Percentiles rank a stretch among this genome's conserved stretches.
These are phyloP conservation scores for Alopecurus myosuroides DNA, from an alignment of 176 grass and related monocot genomes.

Conservation along the genomic window DNA sequence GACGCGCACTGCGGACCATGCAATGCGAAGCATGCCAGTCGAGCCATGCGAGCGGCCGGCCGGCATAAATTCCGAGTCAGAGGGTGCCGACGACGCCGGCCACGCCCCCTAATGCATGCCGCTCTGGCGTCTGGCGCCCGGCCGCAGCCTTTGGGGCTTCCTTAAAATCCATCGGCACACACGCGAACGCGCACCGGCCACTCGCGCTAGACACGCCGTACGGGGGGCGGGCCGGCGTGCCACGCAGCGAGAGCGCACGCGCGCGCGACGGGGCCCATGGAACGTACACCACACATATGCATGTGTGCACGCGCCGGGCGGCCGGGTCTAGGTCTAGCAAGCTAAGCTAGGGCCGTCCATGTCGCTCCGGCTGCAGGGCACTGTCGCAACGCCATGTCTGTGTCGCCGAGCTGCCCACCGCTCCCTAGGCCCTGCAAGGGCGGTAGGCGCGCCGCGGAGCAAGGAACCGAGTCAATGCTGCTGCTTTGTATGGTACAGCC, in stretches of 20 bases:
- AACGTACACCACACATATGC: not conserved
- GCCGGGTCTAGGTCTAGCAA: constrained; percentile 1
- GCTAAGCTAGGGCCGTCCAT: not conserved
- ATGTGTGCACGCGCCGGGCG: constrained; percentile 28
- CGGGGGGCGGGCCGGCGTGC: not conserved
- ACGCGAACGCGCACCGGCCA: not conserved
- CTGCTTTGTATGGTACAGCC: not conserved
- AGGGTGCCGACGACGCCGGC: not conserved
- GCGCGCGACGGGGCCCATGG: constrained; percentile 12
- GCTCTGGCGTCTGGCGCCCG: not conserved
- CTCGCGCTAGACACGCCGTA: not conserved
- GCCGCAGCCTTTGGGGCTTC: not conserved
- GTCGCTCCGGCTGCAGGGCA: constrained; percentile 13
- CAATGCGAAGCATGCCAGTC: not conserved
- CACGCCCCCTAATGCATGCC: not conserved
- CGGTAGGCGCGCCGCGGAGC: not conserved
- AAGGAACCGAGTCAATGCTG: constrained; percentile 40
- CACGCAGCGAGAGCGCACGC: not conserved
- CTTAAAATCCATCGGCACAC: constrained; percentile 5
- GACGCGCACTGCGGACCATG: not conserved
- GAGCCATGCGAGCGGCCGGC: not conserved
- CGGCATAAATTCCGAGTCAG: constrained; percentile 13
- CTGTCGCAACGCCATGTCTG: constrained; percentile 8
- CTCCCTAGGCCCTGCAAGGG: not conserved
- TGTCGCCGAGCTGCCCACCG: not conserved